Conservation (phyloP, 306 rosid species). For the Vachellia collinsii region DNA sequence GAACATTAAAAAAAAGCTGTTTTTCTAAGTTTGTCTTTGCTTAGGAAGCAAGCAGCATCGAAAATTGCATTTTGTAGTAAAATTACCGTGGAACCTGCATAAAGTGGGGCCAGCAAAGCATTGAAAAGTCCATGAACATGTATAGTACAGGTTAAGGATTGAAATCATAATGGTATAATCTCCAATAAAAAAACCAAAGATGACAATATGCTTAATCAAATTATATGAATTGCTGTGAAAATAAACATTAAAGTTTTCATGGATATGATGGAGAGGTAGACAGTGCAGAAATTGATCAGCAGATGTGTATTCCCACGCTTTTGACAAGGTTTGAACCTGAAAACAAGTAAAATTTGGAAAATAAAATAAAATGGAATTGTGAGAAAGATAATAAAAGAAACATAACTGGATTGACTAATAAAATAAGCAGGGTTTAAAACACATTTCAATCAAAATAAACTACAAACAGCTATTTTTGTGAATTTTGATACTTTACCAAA, state of each 20-base stretch:
- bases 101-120: slow-evolving; percentile 88
- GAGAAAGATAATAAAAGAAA: slow-evolving; percentile 24
- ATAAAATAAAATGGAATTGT: background rate
- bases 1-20: slow-evolving; percentile 1
- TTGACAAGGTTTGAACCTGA: slow-evolving; percentile 87
- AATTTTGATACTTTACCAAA: slow-evolving; percentile 18
- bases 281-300: slow-evolving; percentile 84
- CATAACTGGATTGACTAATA: slow-evolving; percentile 5
- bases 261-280: slow-evolving; percentile 97
- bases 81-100: slow-evolving; percentile 83
- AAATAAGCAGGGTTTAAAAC: background rate
- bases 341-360: slow-evolving; percentile 39
- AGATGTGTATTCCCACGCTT: slow-evolving; percentile 87
- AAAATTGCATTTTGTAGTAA: background rate
- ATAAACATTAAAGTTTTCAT: slow-evolving; percentile 32
- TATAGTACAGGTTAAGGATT: slow-evolving; percentile 63
- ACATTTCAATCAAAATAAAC: slow-evolving; percentile 21
- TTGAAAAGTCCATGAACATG: slow-evolving; percentile 98
- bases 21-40: slow-evolving; percentile 7
- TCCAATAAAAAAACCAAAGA: slow-evolving; percentile 31
- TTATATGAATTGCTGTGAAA: slow-evolving; percentile 20
- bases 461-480: slow-evolving; percentile 1
- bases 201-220: slow-evolving; percentile 30
- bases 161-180: slow-evolving; percentile 31
- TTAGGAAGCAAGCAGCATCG: slow-evolving; percentile 32